Evolutionary conservation across 768 basidiomycete species (phyloP), one percentile per base, ranked within the genome.

Genomic region (Tulasnella calospora): DNA sequence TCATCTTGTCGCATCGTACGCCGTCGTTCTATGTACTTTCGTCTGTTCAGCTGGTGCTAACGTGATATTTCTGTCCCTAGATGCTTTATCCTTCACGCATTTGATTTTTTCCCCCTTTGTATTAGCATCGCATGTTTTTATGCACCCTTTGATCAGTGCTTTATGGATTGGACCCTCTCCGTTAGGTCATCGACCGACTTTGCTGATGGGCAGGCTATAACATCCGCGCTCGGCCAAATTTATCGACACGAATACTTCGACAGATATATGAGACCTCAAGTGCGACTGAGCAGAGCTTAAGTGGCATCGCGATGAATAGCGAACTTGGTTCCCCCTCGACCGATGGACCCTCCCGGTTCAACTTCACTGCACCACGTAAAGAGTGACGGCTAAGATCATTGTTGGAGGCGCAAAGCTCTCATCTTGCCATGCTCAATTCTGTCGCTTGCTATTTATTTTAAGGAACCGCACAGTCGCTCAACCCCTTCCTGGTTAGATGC

Each of bases 1-100:
- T 96, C 95, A 78, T 89, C 89, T 83, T 92, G 95, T 84, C 92
- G 95, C 85, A 88, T 97, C 85, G 95, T 97, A 86, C 81, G 93
- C 90, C 71, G 71, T 27, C 30, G 23, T 47, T 27, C 35, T 12
- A 17, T 41, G 33, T 44, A 3, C 51, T 13, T 23, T 44, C 41
- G 21, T 30, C 44, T 9, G 23, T 21, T 17, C 33, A 44, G 7
- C 46, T 9, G 30, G 13, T 3, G 3, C 38, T 74, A 55, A 44
- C 33, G 4, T 13, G 13, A 73, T 47, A 19, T 41, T 38, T 74
- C 33, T 30, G 44, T 41, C 13, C 35, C 0, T 15, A 74, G 73
- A 74, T 74, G 73, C 73, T 74, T 74, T 74, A 74, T 55, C 73
- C 73, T 44, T 74, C 73, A n/a, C 51, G 44, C 23, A 74, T 74